phyloP scores from a whole-genome alignment of 495 filamentous ascomycete genomes.

The Tetracladium setigerum region DNA sequence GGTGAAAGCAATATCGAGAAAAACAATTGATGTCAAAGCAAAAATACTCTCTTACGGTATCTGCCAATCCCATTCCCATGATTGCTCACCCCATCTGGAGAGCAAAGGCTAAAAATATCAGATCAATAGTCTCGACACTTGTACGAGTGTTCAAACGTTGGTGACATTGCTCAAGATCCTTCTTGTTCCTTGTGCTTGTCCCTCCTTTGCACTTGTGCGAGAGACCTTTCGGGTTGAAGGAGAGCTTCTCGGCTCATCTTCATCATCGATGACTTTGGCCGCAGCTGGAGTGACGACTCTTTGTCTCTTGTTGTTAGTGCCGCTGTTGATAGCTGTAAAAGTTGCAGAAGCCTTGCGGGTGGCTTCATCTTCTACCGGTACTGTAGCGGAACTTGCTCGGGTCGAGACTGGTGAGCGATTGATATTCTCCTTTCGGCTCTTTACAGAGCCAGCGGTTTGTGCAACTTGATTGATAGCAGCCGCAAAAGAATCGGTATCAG shows the following conservation, averaged over 20 bases:
- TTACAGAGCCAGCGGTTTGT: not conserved
- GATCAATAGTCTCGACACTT: too few species aligned
- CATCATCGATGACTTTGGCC: slow-evolving; percentile 25
- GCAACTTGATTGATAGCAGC: not conserved
- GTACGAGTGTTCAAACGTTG: slow-evolving; percentile 14
- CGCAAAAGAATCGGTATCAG: too few species aligned
- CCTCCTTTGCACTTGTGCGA: slow-evolving; percentile 1
- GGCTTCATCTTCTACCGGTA: not conserved
- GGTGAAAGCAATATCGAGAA: too few species aligned
- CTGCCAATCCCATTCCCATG: too few species aligned
- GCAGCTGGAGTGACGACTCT: slow-evolving; percentile 37
- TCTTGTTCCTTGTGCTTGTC: slow-evolving; percentile 9
- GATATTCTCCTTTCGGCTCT: slow-evolving; percentile 15
- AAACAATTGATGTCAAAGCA: too few species aligned
- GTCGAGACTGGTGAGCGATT: not conserved
- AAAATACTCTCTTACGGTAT: too few species aligned
- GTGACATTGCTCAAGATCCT: slow-evolving; percentile 15
- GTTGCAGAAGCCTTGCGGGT: slow-evolving; percentile 5
- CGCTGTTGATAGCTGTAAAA: slow-evolving; percentile 2
- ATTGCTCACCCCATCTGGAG: too few species aligned
- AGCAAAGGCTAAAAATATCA: too few species aligned
- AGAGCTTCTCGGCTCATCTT: slow-evolving; percentile 19
- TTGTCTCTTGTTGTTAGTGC: slow-evolving; percentile 31
- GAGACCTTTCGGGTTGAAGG: slow-evolving; percentile 15
- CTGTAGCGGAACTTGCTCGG: not conserved